phyloP scores from a whole-genome alignment of 176 grass and related monocot species.

The Tillandsia fasciculata region DNA sequence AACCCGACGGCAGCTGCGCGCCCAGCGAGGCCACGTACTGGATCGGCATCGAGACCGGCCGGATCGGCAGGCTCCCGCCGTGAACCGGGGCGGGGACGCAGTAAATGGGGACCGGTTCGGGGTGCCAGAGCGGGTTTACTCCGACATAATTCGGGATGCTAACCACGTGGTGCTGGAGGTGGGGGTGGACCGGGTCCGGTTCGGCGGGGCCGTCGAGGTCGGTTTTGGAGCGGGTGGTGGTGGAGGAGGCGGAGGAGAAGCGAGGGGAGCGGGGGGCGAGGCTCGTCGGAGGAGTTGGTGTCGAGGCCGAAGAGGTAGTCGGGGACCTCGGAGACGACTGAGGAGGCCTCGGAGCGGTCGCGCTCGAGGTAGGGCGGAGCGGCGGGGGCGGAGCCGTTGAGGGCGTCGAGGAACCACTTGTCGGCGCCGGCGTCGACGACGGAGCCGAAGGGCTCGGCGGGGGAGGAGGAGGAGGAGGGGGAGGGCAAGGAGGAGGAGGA shows the following conservation, averaged over 20 bases:
- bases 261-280: background rate
- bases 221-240: background rate
- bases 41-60: background rate
- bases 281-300: background rate
- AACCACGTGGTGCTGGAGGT: background rate
- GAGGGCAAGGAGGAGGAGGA: background rate
- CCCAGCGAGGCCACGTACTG: background rate
- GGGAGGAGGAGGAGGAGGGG: conserved; percentile 2
- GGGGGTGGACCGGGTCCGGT: background rate
- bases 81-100: conserved; percentile 4
- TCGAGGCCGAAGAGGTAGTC: conserved; percentile 27
- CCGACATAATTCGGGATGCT: background rate
- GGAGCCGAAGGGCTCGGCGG: background rate
- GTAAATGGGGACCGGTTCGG: background rate
- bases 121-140: background rate
- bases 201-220: background rate
- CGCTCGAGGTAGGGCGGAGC: background rate
- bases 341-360: conserved; percentile 13
- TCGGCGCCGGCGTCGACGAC: background rate
- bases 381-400: background rate
- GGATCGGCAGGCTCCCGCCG: conserved; percentile 1
- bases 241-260: background rate
- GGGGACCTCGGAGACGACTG: conserved; percentile 16
- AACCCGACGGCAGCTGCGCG: conserved; percentile 1
- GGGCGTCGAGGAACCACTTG: background rate